Evolutionary conservation across 352 stramenopile species (phyloP).

Genomic region (Phytopythium helicoides): DNA sequence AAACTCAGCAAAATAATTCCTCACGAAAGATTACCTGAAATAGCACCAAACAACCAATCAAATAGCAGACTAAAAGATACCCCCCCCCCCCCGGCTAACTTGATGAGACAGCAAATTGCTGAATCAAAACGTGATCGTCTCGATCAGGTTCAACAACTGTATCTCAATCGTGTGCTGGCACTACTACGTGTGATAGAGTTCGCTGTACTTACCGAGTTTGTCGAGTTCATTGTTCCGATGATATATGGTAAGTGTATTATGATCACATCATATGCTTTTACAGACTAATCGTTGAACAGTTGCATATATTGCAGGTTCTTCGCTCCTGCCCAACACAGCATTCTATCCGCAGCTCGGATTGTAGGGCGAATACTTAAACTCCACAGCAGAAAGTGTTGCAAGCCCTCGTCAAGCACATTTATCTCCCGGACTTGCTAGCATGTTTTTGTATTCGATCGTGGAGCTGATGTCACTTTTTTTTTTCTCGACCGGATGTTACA

Average conservation of each 20-base stretch:
- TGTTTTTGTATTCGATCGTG: conserved; percentile 30
- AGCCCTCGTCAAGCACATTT: too few species aligned
- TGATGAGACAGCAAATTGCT: too few species aligned
- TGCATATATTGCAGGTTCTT: conserved; percentile 17
- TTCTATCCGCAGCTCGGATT: conserved; percentile 26
- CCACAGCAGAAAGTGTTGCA: too few species aligned
- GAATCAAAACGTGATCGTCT: too few species aligned
- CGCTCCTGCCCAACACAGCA: conserved; percentile 23
- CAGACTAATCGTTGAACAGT: conserved; percentile 7
- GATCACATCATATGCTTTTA: not conserved
- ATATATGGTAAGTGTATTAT: conserved; percentile 39
- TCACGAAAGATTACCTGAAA: too few species aligned
- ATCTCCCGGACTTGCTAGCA: conserved; percentile 11
- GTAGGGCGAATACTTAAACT: too few species aligned
- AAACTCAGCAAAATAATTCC: too few species aligned
- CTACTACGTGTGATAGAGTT: conserved; percentile 47
- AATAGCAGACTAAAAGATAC: too few species aligned
- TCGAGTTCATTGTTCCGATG: conserved; percentile 36
- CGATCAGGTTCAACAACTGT: conserved; percentile 12
- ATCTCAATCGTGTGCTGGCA: conserved; percentile 13
- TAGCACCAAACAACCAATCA: too few species aligned
- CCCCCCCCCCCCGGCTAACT: too few species aligned
- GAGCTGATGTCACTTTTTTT: conserved; percentile 36
- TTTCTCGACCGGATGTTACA: conserved; percentile 20
- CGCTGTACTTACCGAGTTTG: conserved; percentile 38